Evolutionary conservation across 2,329 filamentous ascomycete genomes (phyloP).

Genomic region (Xylaria sp.): DNA sequence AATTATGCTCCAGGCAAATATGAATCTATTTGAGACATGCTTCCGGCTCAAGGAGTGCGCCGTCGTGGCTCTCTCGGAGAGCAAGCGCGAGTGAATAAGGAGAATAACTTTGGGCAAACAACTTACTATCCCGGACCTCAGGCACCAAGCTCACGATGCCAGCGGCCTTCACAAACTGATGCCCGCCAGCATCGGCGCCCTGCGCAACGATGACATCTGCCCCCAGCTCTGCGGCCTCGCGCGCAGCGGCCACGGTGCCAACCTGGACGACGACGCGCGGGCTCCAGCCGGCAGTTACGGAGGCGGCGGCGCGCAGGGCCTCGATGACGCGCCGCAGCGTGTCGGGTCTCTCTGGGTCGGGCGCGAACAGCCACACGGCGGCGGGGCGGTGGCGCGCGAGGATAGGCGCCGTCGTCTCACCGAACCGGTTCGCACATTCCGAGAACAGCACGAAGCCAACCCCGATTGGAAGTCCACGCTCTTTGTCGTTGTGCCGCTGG

Average conservation of each 20-base stretch:
- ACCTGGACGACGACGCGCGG: constrained; percentile 63
- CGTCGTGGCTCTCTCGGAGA: not conserved
- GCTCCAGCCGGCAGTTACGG: constrained; percentile 29
- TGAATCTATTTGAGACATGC: too few relatives aligned
- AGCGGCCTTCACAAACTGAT: constrained; percentile 60
- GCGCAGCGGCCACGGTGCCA: constrained; percentile 60
- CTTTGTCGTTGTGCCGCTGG: not conserved
- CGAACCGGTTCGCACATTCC: constrained; percentile 53
- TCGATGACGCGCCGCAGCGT: constrained; percentile 42
- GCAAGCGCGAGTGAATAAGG: not conserved
- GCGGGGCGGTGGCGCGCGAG: constrained; percentile 65
- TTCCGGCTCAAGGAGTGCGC: too few relatives aligned
- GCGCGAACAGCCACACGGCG: constrained; percentile 76
- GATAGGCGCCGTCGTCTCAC: constrained; percentile 59
- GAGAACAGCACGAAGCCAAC: constrained; percentile 72
- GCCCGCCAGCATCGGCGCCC: constrained; percentile 64
- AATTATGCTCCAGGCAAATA: too few relatives aligned
- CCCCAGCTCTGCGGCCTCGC: constrained; percentile 52
- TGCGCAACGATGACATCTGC: constrained; percentile 64
- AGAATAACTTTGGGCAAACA: not conserved
- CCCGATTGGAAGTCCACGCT: constrained; percentile 60
- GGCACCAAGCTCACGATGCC: constrained; percentile 60
- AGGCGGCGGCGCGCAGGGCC: constrained; percentile 26
- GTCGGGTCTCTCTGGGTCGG: constrained; percentile 51
- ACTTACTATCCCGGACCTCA: constrained; percentile 56